Evolutionary conservation across 176 grass and related monocot species (phyloP).

Genomic region (Poa annua): DNA sequence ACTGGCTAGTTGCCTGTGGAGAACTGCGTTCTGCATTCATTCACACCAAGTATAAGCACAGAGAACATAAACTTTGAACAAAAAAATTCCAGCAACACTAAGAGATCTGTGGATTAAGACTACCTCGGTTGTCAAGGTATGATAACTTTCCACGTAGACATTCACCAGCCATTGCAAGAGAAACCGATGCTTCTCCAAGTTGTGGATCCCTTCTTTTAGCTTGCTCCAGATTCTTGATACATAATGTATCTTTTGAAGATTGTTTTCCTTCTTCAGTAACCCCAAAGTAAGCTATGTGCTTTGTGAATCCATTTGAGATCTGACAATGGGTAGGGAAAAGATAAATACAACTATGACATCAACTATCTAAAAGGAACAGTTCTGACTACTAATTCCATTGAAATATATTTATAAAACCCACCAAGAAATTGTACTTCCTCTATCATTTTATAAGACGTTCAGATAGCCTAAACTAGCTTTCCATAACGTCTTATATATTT

Average conservation of each 20-base stretch:
- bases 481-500: too few species aligned
- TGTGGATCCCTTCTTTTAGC: slow-evolving; percentile 73
- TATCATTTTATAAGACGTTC: too few species aligned
- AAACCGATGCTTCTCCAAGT: slow-evolving; percentile 79
- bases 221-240: slow-evolving; percentile 85
- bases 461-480: too few species aligned
- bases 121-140: slow-evolving; percentile 96
- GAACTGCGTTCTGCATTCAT: not conserved
- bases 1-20: too few species aligned
- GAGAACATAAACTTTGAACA: not conserved
- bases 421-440: too few species aligned
- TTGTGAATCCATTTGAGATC: slow-evolving; percentile 72
- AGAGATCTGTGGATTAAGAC: slow-evolving; percentile 22
- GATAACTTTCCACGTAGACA: slow-evolving; percentile 53
- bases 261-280: slow-evolving; percentile 58
- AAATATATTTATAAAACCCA: not conserved
- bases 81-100: too few species aligned
- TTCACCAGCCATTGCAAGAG: slow-evolving; percentile 72
- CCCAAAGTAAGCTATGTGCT: slow-evolving; percentile 53
- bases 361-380: not conserved
- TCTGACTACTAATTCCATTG: not conserved
- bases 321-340: slow-evolving; percentile 27
- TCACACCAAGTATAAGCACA: not conserved
- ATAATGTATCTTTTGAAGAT: slow-evolving; percentile 64
- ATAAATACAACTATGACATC: not conserved